Conservation (phyloP, 2,329 filamentous ascomycete genomes). For the Gaeumannomyces tritici region DNA sequence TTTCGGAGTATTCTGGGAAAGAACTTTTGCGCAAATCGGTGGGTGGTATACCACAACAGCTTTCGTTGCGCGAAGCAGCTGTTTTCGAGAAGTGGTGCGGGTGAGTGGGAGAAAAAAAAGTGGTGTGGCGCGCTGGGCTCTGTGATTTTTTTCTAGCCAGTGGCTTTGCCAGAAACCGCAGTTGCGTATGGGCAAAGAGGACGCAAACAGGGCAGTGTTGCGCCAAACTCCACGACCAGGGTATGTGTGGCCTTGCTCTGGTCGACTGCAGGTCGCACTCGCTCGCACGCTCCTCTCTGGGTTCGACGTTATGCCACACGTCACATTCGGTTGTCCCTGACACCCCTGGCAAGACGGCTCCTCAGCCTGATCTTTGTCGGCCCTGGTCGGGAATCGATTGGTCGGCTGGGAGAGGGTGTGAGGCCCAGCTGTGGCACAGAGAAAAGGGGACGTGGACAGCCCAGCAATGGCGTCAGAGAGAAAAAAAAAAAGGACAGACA, state of each 20-base stretch:
- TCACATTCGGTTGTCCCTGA: neutral
- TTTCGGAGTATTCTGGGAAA: neutral
- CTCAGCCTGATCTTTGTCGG: neutral
- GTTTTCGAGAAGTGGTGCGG: neutral
- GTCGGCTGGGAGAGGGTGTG: neutral
- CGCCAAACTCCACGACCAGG: neutral
- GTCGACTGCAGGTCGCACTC: neutral
- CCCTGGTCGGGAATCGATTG: neutral
- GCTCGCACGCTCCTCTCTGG: neutral
- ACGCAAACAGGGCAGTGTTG: neutral
- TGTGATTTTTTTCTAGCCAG: neutral
- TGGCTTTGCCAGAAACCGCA: neutral
- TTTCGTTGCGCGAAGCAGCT: neutral
- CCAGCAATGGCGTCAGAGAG: neutral
- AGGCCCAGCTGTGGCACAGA: neutral
- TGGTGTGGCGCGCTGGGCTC: neutral
- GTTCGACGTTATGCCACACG: constrained; percentile 1
- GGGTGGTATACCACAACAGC: neutral
- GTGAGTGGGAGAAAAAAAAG: neutral
- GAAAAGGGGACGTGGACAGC: neutral
- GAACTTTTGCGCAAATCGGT: neutral
- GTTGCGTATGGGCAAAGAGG: neutral
- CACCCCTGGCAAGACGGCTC: neutral
- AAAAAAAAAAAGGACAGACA: neutral
- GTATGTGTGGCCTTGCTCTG: neutral